Percentiles rank a stretch among this genome's conserved stretches.
Conservation (phyloP, 2,329 filamentous ascomycete species). For the Ophiostoma himal-ulmi region DNA sequence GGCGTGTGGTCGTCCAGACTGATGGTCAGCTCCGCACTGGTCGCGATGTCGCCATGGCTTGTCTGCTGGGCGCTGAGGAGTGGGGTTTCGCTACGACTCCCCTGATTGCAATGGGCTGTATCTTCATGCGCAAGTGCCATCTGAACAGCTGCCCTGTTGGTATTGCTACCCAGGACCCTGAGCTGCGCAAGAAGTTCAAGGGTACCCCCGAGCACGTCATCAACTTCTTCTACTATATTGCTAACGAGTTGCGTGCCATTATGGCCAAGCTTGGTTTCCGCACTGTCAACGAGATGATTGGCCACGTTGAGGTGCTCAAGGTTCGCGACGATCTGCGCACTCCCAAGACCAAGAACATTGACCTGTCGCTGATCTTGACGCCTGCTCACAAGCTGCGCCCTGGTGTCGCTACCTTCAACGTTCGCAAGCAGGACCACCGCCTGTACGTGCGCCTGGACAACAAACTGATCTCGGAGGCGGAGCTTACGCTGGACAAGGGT, state of each 20-base stretch:
- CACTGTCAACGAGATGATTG: constrained; percentile 97
- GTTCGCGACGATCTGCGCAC: constrained; percentile 78
- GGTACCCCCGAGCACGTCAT: constrained; percentile 94
- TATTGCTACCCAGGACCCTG: constrained; percentile 93
- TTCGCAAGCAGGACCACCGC: constrained; percentile 93
- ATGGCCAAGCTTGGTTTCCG: constrained; percentile 95
- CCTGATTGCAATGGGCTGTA: constrained; percentile 92
- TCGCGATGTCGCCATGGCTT: constrained; percentile 88
- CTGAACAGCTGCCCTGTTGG: constrained; percentile 80
- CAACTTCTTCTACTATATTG: constrained; percentile 98
- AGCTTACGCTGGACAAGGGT: constrained; percentile 90
- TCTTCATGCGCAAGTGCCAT: constrained; percentile 83
- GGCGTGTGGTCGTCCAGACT: constrained; percentile 91
- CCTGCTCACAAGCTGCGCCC: constrained; percentile 93
- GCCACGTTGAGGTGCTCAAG: constrained; percentile 77
- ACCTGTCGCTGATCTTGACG: constrained; percentile 85
- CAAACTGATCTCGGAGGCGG: constrained; percentile 92
- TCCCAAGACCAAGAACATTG: constrained; percentile 86
- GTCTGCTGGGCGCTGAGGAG: constrained; percentile 93
- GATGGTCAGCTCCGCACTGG: constrained; percentile 92
- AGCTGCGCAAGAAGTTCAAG: constrained; percentile 85
- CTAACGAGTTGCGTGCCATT: constrained; percentile 91
- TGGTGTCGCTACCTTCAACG: constrained; percentile 93
- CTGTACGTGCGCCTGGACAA: constrained; percentile 92
- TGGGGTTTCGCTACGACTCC: constrained; percentile 95